A percentile compares a stretch with the other conserved stretches of the same genome.
These are phyloP conservation scores for Blastomyces silverae DNA, from an alignment of 2,329 filamentous ascomycete genomes.

Conservation along the genomic window DNA sequence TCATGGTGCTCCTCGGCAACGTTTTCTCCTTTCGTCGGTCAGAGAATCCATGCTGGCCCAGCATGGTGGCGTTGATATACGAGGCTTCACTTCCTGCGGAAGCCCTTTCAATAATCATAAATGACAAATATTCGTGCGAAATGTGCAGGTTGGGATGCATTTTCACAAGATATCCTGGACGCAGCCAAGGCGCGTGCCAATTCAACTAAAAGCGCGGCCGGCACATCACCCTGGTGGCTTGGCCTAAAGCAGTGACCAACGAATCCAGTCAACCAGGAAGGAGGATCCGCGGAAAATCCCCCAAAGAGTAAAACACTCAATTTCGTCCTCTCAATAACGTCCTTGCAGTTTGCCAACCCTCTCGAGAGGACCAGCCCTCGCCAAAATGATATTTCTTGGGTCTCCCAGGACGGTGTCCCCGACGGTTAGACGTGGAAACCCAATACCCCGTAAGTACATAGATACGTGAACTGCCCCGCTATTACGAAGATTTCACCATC, in stretches of 20 bases:
- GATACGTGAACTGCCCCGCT: not conserved
- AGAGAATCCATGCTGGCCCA: not conserved
- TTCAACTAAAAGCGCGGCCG: not conserved
- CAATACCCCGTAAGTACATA: not conserved
- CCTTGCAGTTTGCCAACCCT: not conserved
- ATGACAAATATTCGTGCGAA: not conserved
- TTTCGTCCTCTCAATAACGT: not conserved
- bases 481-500: not conserved
- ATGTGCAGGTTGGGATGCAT: not conserved
- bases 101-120: not conserved
- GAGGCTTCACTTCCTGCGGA: not conserved
- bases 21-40: not conserved
- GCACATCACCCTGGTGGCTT: not conserved
- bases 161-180: no score
- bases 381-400: not conserved
- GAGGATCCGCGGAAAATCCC: not conserved
- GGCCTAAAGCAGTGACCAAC: not conserved
- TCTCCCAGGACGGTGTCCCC: not conserved
- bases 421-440: not conserved
- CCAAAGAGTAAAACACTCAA: not conserved
- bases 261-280: not conserved
- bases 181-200: not conserved
- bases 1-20: not conserved
- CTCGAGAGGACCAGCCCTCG: not conserved
- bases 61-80: slow-evolving; percentile 3